Evolutionary conservation across 176 grass and related monocot genomes (phyloP).

Genomic region (Oryza meridionalis): DNA sequence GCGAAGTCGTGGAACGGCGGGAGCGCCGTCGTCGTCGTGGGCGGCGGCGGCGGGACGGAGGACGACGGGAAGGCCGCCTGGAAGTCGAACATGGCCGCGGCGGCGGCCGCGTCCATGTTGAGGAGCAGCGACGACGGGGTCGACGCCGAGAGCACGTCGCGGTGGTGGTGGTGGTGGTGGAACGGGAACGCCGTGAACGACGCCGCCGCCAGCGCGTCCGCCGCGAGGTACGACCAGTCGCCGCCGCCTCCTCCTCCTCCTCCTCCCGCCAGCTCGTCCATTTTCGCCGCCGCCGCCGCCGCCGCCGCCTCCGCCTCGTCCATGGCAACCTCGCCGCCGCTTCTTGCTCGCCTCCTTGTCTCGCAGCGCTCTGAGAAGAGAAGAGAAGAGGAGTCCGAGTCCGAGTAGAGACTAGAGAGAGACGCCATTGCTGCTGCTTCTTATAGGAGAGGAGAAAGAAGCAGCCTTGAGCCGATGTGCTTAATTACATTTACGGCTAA

Average conservation of each 20-base stretch:
- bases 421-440: not conserved
- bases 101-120: conserved; percentile 43
- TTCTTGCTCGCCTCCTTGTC: not conserved
- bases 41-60: conserved; percentile 33
- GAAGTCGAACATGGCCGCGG: conserved; percentile 53
- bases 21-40: not conserved
- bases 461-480: not conserved
- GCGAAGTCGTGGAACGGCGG: conserved; percentile 40
- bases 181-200: conserved; percentile 46
- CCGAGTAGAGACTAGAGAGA: too few relatives aligned
- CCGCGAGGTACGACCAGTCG: conserved; percentile 51
- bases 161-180: not conserved
- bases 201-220: conserved; percentile 38
- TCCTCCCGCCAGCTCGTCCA: conserved; percentile 43
- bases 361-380: not conserved
- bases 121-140: conserved; percentile 43
- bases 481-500: not conserved
- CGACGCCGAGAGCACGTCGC: conserved; percentile 36
- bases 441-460: conserved; percentile 1
- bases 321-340: conserved; percentile 34
- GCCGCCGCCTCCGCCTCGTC: conserved; percentile 31
- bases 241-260: conserved; percentile 38
- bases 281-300: conserved; percentile 22
- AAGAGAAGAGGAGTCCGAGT: not conserved
- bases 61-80: conserved; percentile 43